Evolutionary conservation across 495 filamentous ascomycete genomes (phyloP).

Genomic region (Podospora comata): DNA sequence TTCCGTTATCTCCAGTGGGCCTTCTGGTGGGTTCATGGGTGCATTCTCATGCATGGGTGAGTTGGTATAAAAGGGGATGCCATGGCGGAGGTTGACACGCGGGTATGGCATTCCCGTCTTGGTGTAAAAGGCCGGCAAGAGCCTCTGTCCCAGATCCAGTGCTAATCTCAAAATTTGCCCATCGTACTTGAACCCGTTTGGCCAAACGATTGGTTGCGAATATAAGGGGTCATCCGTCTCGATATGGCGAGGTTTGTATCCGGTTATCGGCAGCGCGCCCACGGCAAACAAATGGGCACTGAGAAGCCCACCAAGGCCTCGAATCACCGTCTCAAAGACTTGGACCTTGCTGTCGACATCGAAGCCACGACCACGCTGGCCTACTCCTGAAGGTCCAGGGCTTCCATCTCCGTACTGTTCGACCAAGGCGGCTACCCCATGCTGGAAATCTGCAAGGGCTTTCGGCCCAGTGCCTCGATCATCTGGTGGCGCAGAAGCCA

Average conservation of each 20-base stretch:
- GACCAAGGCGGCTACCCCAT: constrained; percentile 74
- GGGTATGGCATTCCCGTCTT: constrained; percentile 92
- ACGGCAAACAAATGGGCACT: constrained; percentile 92
- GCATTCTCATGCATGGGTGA: constrained; percentile 60
- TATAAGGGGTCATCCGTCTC: constrained; percentile 34
- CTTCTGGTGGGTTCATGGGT: constrained; percentile 30
- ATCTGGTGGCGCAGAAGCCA: constrained; percentile 65
- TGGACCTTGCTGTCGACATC: constrained; percentile 97
- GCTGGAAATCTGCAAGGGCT: constrained; percentile 72
- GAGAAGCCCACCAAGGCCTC: constrained; percentile 85
- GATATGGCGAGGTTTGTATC: constrained; percentile 57
- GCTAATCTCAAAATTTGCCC: constrained; percentile 86
- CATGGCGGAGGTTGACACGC: constrained; percentile 86
- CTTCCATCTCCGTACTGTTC: constrained; percentile 83
- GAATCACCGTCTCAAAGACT: constrained; percentile 95
- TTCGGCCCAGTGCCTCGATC: constrained; percentile 51
- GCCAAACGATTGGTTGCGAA: constrained; percentile 63
- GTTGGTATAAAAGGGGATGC: constrained; percentile 85
- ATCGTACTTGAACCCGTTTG: constrained; percentile 77
- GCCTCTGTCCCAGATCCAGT: constrained; percentile 72
- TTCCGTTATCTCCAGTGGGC: constrained; percentile 75
- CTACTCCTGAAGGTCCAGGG: constrained; percentile 63
- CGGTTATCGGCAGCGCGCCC: constrained; percentile 78
- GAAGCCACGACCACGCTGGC: constrained; percentile 76
- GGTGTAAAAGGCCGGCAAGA: constrained; percentile 86